Base-by-base conservation (phyloP, 2,329 filamentous ascomycete genomes). In the Xylaria sp. region DNA sequence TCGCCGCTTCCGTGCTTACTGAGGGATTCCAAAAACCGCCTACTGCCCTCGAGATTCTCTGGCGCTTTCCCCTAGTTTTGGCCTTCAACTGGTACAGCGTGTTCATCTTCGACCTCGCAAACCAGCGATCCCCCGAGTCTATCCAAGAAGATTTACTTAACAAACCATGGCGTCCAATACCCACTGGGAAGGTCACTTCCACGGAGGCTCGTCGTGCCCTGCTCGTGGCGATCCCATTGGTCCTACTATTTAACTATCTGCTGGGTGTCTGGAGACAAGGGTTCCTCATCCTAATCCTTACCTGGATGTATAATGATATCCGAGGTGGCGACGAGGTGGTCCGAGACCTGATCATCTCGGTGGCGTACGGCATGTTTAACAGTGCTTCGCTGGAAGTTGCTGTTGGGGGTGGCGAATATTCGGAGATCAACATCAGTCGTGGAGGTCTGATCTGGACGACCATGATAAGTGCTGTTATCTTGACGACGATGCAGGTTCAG, bases 141-240 rank as follows among this genome's bases (percentile, higher is more conserved):
- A 66, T 79, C 11, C 6, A 71, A 3, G 78, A 79, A 68, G 78
- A 80, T 58, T 15, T 54, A 4, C 31, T 79, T 36, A 80, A 80
- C 63, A 80, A 79, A 58, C 74, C 77, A 9, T 75, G 71, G 72
- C 74, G 77, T 1, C 74, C 77, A 0, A 71, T 79, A n/a, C 76
- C 78, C 13, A 71, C 64, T 3, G 67, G 67, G 2, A 71, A 71
- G 31, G 67, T 70, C 48, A 65, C 28, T 17, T 28, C 60, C 2
- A 71, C 70, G 1, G 71, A 78, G 38, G 74, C 77, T 0, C 74
- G 76, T 3, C 65, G 56, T 4, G 42, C 66, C 42, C 71, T 80
- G 15, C 71, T 79, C 5, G 26, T 65, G 2, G 51, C 70, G 3
- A 73, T 78, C 10, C 72, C 75, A 4, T 6, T 74, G 3, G 69